Base-by-base conservation (phyloP, 257 asterid genomes). In the Agastache rugosa region DNA sequence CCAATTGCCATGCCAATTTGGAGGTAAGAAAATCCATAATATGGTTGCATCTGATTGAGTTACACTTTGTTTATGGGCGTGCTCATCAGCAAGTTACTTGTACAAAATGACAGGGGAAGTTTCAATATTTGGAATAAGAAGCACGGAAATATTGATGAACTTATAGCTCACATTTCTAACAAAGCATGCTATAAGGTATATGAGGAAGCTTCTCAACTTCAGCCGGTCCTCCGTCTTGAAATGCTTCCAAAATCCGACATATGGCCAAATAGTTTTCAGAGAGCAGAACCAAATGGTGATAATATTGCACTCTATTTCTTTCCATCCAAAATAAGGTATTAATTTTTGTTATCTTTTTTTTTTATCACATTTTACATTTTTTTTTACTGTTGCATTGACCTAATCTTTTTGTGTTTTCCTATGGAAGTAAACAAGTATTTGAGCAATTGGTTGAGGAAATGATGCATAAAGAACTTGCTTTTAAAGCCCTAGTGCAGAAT, bases 231-330 rank as follows among this genome's bases (percentile, higher is more conserved):
- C 74, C 74, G 72, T 20, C 77, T 91, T 45, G 93, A 88, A 85
- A 85, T 91, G 90, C 77, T 83, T 73, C 90, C 94, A 1, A 91
- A 75, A 73, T 29, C 79, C 23, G 81, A 71, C 19, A 77, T 90
- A 62, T 89, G 97, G 98, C 98, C 96, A 3, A 86, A 85, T 78
- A 86, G 91, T 67, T 93, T 93, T 70, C 25, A 48, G 76, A 82
- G 7, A 20, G 62, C 80, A 44, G 75, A 67, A 47, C 97, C 97
- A 10, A 62, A 78, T 61, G 85, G 76, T 63, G 90, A 85, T 23
- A 69, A 64, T 73, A 93, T 91, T 51, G 96, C 93, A n/a, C 88
- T 91, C 53, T 93, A 88, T 82, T 89, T 93, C 86, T 88, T 93
- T 61, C 87, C 96, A 19, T 67, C 83, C 4, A 66, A 81, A 54